Percentiles rank a stretch among this genome's conserved stretches.
Conservation (phyloP, 345 rosid genomes). For the Stellera chamaejasme region DNA sequence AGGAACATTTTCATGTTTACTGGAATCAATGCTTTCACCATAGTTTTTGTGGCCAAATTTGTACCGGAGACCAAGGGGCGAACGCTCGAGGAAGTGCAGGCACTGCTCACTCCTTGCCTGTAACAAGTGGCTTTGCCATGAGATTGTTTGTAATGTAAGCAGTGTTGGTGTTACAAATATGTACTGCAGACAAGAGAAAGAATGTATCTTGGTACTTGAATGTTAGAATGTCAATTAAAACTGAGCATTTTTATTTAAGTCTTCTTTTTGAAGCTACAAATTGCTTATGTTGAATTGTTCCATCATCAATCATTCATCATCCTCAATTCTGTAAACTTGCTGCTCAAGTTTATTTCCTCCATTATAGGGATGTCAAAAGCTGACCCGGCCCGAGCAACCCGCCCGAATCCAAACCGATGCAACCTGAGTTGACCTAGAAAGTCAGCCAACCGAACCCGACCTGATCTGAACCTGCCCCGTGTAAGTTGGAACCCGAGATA, state of each 20-base stretch:
- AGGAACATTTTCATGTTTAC: slow-evolving; percentile 50
- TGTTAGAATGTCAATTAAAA: background rate
- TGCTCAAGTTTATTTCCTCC: too few relatives aligned
- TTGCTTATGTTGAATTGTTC: too few relatives aligned
- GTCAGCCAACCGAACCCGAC: too few relatives aligned
- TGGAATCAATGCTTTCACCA: slow-evolving; percentile 11
- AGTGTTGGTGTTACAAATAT: background rate
- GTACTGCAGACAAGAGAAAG: background rate
- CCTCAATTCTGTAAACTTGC: too few relatives aligned
- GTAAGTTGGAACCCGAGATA: too few relatives aligned
- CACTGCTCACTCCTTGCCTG: slow-evolving; percentile 18
- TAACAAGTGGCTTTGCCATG: background rate
- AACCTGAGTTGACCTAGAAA: too few relatives aligned
- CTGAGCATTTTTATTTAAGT: background rate
- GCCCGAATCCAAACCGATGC: too few relatives aligned
- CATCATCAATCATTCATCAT: too few relatives aligned
- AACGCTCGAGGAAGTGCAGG: slow-evolving; percentile 53
- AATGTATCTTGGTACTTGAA: background rate
- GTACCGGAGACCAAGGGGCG: slow-evolving; percentile 62
- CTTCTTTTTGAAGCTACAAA: background rate
- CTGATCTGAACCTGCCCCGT: too few relatives aligned
- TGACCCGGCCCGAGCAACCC: too few relatives aligned
- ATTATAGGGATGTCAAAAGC: too few relatives aligned
- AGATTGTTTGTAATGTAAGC: background rate
- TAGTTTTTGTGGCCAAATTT: slow-evolving; percentile 34